Percentiles rank a stretch among this genome's conserved stretches.
phyloP scores from a whole-genome alignment of 2,329 filamentous ascomycete genomes.

The Aspergillus chevalieri region DNA sequence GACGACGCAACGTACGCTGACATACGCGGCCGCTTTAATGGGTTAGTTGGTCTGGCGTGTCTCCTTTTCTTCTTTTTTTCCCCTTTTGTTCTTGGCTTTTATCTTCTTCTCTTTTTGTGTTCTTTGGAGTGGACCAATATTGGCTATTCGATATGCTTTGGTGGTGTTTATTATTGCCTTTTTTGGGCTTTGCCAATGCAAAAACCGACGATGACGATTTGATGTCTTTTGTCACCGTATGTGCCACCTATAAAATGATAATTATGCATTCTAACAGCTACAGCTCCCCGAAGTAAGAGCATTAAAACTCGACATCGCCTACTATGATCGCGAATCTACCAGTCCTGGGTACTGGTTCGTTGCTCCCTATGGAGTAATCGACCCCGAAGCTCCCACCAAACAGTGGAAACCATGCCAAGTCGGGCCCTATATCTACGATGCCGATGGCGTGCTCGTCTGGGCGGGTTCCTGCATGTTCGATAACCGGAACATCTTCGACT shows the following conservation, averaged over 20 bases:
- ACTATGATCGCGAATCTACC: slow-evolving; percentile 18
- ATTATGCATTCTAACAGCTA: slow-evolving; percentile 1
- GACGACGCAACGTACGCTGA: no score
- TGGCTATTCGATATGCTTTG: slow-evolving; percentile 17
- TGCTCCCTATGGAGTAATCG: slow-evolving; percentile 36
- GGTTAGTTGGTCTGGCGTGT: no score
- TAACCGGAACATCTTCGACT: slow-evolving; percentile 44
- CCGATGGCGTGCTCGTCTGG: slow-evolving; percentile 45
- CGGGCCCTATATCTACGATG: slow-evolving; percentile 47
- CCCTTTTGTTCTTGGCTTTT: no score
- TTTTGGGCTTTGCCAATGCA: slow-evolving; percentile 8
- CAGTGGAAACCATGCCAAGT: slow-evolving; percentile 38
- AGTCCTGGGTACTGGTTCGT: slow-evolving; percentile 46
- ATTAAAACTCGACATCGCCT: slow-evolving; percentile 22
- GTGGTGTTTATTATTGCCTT: slow-evolving; percentile 17
- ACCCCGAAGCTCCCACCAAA: slow-evolving; percentile 18
- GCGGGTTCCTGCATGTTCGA: slow-evolving; percentile 43
- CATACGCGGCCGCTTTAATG: no score
- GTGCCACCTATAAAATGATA: background rate
- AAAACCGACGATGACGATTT: slow-evolving; percentile 18
- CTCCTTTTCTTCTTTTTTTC: slow-evolving; percentile 3
- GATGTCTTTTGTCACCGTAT: slow-evolving; percentile 30
- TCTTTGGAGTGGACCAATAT: background rate
- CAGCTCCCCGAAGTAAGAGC: slow-evolving; percentile 22
- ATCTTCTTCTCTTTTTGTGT: no score